Evolutionary conservation across 371 early-diverging fungal genomes (phyloP).

Genomic region (Lichtheimia hyalospora): DNA sequence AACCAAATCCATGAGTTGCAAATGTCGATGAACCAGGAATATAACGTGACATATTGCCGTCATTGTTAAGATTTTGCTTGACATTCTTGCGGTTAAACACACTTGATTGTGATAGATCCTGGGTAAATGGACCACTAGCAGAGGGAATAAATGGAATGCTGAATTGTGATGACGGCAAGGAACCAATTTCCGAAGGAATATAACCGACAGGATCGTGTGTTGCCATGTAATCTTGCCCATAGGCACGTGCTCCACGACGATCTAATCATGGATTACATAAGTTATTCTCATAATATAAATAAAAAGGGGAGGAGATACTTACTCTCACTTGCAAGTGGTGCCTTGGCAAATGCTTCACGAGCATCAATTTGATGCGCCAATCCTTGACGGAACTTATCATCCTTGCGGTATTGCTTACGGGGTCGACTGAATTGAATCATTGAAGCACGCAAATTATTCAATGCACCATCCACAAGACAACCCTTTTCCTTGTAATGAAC

Average conservation of each 20-base stretch:
- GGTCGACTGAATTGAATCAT: conserved; percentile 88
- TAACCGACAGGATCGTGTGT: conserved; percentile 62
- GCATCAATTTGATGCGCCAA: conserved; percentile 69
- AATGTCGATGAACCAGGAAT: conserved; percentile 41
- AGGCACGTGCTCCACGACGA: conserved; percentile 50
- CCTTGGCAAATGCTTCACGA: conserved; percentile 63
- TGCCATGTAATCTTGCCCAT: conserved; percentile 58
- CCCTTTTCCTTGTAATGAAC: conserved; percentile 90
- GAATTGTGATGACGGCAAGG: conserved; percentile 56
- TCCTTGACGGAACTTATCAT: conserved; percentile 66
- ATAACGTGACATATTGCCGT: conserved; percentile 31
- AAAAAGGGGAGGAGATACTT: conserved; percentile 10
- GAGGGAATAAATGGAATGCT: conserved; percentile 65
- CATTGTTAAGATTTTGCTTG: conserved; percentile 13
- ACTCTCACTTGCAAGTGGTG: conserved; percentile 57
- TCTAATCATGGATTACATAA: conserved; percentile 19
- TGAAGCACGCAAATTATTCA: conserved; percentile 83
- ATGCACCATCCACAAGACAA: conserved; percentile 93
- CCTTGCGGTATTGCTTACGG: conserved; percentile 57
- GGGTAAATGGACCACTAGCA: conserved; percentile 69
- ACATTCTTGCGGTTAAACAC: conserved; percentile 45
- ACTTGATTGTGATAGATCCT: conserved; percentile 63
- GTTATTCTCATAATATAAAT: neutral
- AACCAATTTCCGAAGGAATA: conserved; percentile 59
- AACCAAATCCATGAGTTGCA: conserved; percentile 40